Percentiles rank a stretch among this genome's conserved stretches.
Conservation (phyloP, 805 yeast genomes). For the Saturnispora ahearnii region DNA sequence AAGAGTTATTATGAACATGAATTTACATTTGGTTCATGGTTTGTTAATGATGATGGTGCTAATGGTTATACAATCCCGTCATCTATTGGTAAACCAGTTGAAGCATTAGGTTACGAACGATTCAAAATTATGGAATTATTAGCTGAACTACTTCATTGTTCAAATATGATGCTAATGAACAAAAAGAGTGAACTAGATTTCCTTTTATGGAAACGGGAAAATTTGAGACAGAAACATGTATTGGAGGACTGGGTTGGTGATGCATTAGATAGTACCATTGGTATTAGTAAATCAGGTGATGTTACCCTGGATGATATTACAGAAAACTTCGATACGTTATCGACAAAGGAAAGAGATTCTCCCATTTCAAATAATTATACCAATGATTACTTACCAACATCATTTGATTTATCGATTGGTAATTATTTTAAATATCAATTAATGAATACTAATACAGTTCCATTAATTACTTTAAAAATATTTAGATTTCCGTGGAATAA, state of each 20-base stretch:
- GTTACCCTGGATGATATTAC: conserved; percentile 6
- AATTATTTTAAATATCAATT: conserved; percentile 76
- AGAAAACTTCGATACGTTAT: conserved; percentile 21
- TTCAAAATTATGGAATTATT: conserved; percentile 84
- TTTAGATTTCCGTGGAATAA: conserved; percentile 92
- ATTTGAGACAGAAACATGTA: conserved; percentile 48
- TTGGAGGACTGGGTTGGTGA: conserved; percentile 15
- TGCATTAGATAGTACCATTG: not conserved
- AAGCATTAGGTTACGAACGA: conserved; percentile 81
- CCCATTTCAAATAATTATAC: not conserved
- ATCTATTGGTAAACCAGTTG: conserved; percentile 48
- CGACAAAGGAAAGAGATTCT: not conserved
- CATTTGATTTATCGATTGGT: conserved; percentile 44
- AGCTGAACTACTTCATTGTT: conserved; percentile 91
- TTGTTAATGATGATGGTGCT: not conserved
- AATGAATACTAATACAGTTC: conserved; percentile 58
- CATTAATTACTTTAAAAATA: conserved; percentile 56
- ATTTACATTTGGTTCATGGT: conserved; percentile 5
- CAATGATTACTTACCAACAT: conserved; percentile 8
- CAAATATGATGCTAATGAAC: conserved; percentile 87
- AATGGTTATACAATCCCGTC: conserved; percentile 26
- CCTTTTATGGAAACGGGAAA: conserved; percentile 62
- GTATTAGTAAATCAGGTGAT: conserved; percentile 14
- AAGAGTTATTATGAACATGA: conserved; percentile 18
- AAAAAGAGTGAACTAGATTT: conserved; percentile 55